A percentile compares a stretch with the other conserved stretches of the same genome.
phyloP scores from a whole-genome alignment of 1,139 yeast genomes.

The Suhomyces maxii region DNA sequence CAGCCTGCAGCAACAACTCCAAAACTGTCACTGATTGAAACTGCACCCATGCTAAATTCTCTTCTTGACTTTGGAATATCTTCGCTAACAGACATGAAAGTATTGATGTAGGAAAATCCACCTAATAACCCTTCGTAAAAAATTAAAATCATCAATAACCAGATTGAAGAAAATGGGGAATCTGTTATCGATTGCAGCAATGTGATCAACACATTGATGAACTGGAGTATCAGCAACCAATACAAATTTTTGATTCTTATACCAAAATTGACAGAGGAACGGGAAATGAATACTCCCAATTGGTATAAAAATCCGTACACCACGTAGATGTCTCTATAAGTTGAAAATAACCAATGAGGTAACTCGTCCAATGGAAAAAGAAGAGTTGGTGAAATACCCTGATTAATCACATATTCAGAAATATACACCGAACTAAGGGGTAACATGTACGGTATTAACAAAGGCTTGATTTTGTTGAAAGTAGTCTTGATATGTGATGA shows the following conservation, averaged over 20 bases:
- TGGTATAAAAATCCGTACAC: constrained; percentile 92
- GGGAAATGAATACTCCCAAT: constrained; percentile 85
- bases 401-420: constrained; percentile 86
- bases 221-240: constrained; percentile 65
- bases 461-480: constrained; percentile 43
- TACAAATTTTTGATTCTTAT: constrained; percentile 60
- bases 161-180: constrained; percentile 56
- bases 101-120: constrained; percentile 86
- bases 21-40: constrained; percentile 85
- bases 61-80: constrained; percentile 53
- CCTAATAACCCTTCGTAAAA: constrained; percentile 90
- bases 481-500: constrained; percentile 36
- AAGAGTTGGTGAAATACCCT: constrained; percentile 86
- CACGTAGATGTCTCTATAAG: constrained; percentile 85
- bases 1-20: constrained; percentile 85
- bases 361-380: constrained; percentile 69
- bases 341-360: constrained; percentile 57
- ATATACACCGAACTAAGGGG: constrained; percentile 83
- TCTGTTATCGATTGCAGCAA: constrained; percentile 64
- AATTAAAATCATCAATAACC: constrained; percentile 60
- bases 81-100: constrained; percentile 77
- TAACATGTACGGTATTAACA: constrained; percentile 71
- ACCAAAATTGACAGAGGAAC: constrained; percentile 73
- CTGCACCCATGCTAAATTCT: constrained; percentile 92
- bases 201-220: constrained; percentile 59